A percentile compares a stretch with the other conserved stretches of the same genome.
These are phyloP conservation scores for Usnea hakonensis DNA, from an alignment of 495 filamentous ascomycete genomes.

Conservation along the genomic window DNA sequence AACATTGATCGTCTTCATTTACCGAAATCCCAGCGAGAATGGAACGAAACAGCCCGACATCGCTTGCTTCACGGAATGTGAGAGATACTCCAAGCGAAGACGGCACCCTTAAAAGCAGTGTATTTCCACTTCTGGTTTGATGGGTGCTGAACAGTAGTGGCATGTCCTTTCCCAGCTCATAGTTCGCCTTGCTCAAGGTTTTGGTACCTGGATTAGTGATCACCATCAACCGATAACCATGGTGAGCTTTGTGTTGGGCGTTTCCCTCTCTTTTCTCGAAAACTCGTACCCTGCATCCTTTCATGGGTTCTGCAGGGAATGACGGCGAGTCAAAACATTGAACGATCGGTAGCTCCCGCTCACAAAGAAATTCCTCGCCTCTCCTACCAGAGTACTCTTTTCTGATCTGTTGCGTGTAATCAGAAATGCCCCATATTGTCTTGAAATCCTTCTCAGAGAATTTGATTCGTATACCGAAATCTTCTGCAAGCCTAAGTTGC, in stretches of 20 bases:
- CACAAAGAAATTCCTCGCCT: constrained; percentile 59
- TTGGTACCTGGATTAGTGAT: constrained; percentile 69
- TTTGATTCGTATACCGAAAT: constrained; percentile 58
- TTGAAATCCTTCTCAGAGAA: constrained; percentile 68
- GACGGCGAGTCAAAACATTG: constrained; percentile 66
- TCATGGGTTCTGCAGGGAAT: constrained; percentile 66
- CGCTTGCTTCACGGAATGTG: constrained; percentile 60
- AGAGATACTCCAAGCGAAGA: constrained; percentile 2
- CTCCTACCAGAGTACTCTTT: constrained; percentile 53
- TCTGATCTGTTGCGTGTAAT: constrained; percentile 68
- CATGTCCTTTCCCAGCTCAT: constrained; percentile 48
- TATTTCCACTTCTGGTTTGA: constrained; percentile 54
- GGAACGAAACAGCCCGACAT: constrained; percentile 58
- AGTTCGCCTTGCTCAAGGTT: constrained; percentile 62
- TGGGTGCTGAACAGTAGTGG: constrained; percentile 68
- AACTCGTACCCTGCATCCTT: constrained; percentile 57
- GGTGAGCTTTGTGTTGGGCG: constrained; percentile 59
- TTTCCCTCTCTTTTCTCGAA: constrained; percentile 69
- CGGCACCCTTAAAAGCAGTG: constrained; percentile 9
- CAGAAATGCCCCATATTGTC: constrained; percentile 69
- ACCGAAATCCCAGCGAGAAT: constrained; percentile 36
- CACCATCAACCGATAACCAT: constrained; percentile 66
- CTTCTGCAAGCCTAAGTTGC: constrained; percentile 21
- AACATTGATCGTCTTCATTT: constrained; percentile 2
- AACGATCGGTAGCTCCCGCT: constrained; percentile 56